Percentiles rank a stretch among this genome's conserved stretches.
Conservation (phyloP, 1,139 yeast species). For the Debaryomyces robertsiae region DNA sequence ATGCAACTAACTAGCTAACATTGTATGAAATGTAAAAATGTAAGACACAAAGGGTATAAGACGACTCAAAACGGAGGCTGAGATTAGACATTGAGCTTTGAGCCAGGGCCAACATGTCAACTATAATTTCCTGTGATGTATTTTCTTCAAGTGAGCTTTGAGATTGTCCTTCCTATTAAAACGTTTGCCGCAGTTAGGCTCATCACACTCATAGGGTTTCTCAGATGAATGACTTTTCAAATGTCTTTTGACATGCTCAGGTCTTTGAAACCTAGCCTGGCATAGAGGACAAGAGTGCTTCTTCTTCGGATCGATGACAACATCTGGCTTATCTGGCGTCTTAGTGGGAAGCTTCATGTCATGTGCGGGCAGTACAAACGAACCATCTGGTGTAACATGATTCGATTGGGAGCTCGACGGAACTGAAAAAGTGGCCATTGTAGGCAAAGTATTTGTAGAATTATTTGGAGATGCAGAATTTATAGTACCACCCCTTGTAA, state of each 20-base stretch:
- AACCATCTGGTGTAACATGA: slow-evolving; percentile 8
- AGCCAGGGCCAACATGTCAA: no score
- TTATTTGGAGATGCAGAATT: slow-evolving; percentile 7
- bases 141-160: slow-evolving; percentile 69
- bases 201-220: slow-evolving; percentile 78
- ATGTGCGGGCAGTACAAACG: slow-evolving; percentile 15
- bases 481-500: not conserved
- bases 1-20: slow-evolving; percentile 4
- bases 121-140: slow-evolving; percentile 39
- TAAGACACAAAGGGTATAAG: no score
- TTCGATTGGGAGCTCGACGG: slow-evolving; percentile 10
- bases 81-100: no score
- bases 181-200: slow-evolving; percentile 72
- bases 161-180: slow-evolving; percentile 73
- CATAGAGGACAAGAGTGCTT: slow-evolving; percentile 80
- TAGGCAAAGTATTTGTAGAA: slow-evolving; percentile 34
- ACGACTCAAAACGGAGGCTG: no score
- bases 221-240: slow-evolving; percentile 85
- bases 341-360: slow-evolving; percentile 28
- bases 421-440: slow-evolving; percentile 40
- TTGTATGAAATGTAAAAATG: no score
- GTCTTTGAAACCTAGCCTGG: slow-evolving; percentile 75
- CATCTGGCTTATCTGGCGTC: slow-evolving; percentile 27
- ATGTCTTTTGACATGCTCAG: slow-evolving; percentile 92
- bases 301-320: slow-evolving; percentile 56